Evolutionary conservation across 345 rosid species (phyloP), one percentile per base, ranked within the genome.

Genomic region (Kernera saxatilis): DNA sequence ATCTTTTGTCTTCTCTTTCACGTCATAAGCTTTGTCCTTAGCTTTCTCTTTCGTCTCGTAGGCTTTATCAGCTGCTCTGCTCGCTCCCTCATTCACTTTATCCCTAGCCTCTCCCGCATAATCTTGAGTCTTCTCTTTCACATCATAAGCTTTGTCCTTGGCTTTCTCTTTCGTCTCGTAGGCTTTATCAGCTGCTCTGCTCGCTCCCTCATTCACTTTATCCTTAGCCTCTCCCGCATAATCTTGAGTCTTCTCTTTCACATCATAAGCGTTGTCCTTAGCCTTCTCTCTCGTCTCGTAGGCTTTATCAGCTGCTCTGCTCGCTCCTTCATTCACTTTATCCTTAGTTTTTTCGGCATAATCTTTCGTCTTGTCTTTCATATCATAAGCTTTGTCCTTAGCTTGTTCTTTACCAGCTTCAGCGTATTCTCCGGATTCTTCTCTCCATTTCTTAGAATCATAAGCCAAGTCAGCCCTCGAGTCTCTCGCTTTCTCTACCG

Each of bases 361-460:
- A 8, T 63, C 53, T 22, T 54, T 45, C 0, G 75, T 29, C 39
- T 36, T 69, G 29, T 69, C 70, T 25, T 62, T 62, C 17, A 33
- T 0, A 8, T 73, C 67, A 56, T 65, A 56, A 1, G 72, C 66
- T 56, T 73, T 68, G 2, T 52, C 64, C n/a, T 54, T 68, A 0
- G 65, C 65, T n/a, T n/a, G n/a, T 2, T 59, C 63, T 52, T 69
- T 53, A 19, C 75, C 71, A 0, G 65, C 72, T 64, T 71, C 68
- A 1, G 67, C 12, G 11, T 71, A 70, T 6, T 75, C 70, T 17
- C 76, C 75, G 0, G 80, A 70, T 14, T 70, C 69, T 57, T 77
- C 76, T 49, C 71, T 65, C 76, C 80, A 77, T 58, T 64, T 77
- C 72, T 77, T 77, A 1, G 75, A 69, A 5, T 76, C 79, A 54